Evolutionary conservation across 495 filamentous ascomycete species (phyloP).

Genomic region (Oleoguttula mirabilis): DNA sequence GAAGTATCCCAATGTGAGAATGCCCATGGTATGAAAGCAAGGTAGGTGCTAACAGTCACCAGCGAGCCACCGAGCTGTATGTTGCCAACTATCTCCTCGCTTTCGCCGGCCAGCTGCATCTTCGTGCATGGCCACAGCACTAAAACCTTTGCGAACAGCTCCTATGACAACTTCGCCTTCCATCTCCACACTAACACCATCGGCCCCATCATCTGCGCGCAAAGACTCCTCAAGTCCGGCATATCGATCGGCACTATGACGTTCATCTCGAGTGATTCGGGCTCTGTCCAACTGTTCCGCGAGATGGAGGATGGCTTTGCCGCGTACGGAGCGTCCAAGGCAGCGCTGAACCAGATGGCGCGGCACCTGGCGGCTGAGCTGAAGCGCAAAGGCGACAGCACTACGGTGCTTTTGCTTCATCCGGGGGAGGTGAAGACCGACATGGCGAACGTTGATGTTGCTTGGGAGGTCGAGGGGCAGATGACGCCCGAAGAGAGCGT

Average conservation of each 20-base stretch:
- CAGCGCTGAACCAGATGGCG: slow-evolving; percentile 45
- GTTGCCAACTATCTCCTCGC: too few relatives aligned
- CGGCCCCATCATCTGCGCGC: slow-evolving; percentile 44
- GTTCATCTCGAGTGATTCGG: slow-evolving; percentile 45
- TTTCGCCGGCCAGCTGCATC: too few relatives aligned
- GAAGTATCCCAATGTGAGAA: slow-evolving; percentile 42
- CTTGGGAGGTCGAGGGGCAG: slow-evolving; percentile 41
- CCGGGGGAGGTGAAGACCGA: slow-evolving; percentile 46
- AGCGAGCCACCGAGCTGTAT: slow-evolving; percentile 42
- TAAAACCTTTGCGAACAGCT: too few relatives aligned
- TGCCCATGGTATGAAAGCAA: too few relatives aligned
- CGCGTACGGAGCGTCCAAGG: slow-evolving; percentile 46
- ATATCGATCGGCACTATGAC: slow-evolving; percentile 36
- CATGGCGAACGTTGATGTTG: slow-evolving; percentile 37
- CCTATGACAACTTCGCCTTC: slow-evolving; percentile 40
- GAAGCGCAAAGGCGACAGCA: slow-evolving; percentile 34
- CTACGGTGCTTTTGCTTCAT: slow-evolving; percentile 43
- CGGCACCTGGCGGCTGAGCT: slow-evolving; percentile 46
- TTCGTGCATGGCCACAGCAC: too few relatives aligned
- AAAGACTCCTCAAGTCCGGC: slow-evolving; percentile 36
- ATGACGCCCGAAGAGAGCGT: slow-evolving; percentile 40
- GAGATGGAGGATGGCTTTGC: slow-evolving; percentile 48
- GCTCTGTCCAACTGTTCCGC: slow-evolving; percentile 35
- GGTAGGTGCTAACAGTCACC: not conserved
- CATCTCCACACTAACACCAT: slow-evolving; percentile 47